A percentile compares a stretch with the other conserved stretches of the same genome.
Evolutionary conservation across 164 flowering plant species (phyloP).

Genomic region (Berberis thunbergii): DNA sequence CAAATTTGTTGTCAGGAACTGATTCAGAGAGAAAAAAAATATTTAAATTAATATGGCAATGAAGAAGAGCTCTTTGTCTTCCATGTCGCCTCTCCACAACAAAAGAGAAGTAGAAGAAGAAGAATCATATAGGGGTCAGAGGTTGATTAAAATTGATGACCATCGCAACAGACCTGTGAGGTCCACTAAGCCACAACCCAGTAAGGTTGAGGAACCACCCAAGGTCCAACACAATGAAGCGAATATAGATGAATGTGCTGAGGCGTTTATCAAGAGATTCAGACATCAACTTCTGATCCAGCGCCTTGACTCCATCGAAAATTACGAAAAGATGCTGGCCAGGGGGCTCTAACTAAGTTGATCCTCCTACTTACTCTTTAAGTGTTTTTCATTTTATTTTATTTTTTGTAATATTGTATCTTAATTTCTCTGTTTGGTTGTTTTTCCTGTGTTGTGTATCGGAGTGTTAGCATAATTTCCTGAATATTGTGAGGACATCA

Average conservation of each 20-base stretch:
- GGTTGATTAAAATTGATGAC: neutral
- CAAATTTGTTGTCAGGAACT: neutral
- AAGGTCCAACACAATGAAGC: conserved; percentile 25
- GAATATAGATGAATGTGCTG: conserved; percentile 62
- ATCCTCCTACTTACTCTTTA: neutral
- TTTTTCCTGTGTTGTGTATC: neutral
- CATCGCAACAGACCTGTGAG: neutral
- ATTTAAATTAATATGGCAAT: neutral
- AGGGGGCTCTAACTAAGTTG: conserved; percentile 31
- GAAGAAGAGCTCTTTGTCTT: neutral
- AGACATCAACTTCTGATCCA: conserved; percentile 55
- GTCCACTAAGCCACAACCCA: neutral
- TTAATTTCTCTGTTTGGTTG: neutral
- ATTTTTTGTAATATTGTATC: neutral
- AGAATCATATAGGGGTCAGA: conserved; percentile 2
- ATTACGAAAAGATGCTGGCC: conserved; percentile 51
- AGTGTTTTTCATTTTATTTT: neutral
- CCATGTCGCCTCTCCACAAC: neutral
- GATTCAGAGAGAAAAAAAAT: neutral
- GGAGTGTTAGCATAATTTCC: no score
- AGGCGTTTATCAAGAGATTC: conserved; percentile 63
- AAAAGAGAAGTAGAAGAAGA: conserved; percentile 3
- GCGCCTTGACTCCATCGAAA: conserved; percentile 71
- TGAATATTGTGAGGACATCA: no score
- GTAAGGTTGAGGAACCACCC: conserved; percentile 4